Base-by-base conservation (phyloP, 208 protist genomes). In the Trypanosoma cruzi region DNA sequence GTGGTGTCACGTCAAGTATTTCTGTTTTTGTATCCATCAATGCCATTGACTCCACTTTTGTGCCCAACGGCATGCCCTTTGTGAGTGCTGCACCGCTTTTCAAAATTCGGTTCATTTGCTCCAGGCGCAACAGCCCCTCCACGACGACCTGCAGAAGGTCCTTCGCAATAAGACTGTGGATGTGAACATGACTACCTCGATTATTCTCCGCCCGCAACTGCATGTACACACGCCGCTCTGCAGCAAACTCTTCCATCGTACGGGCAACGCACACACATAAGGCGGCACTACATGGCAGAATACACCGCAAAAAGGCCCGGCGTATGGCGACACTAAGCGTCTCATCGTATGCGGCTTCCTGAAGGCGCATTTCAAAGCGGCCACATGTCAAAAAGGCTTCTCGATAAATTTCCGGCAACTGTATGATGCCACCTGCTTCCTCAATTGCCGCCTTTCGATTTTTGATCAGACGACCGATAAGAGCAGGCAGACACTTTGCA, bases 141-240 rank as follows among this genome's bases (percentile, higher is more conserved):
- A 92, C 84, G 1, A 87, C 81, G 4, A 92, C 81, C 69, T 90
- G 86, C 59, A 93, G 73, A 8, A 92, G 71, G 46, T 89, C 81
- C 65, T 90, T 86, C 11, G 76, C 66, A 40, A 68, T 59, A 13
- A 73, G 66, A 34, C 77, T 59, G 55, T 71, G 44, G 32, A 72
- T 73, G 42, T 63, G 71, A 22, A 73, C 40, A 24, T 69, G 71
- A 61, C 67, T 75, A 32, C 62, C 34, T 10, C 49, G 48, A 20
- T 40, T 52, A 13, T 36, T 58, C 57, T 57, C 63, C n/a, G 72
- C 28, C 28, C 68, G 68, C 61, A 69, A 26, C 44, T 34, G 48
- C 34, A 64, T 42, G 48, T 71, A 81, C 20, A 54, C 31, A 32
- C 46, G n/a, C 10, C 79, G 78, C 69, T 77, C 75, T 11, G 28